phyloP scores from a whole-genome alignment of 2,329 filamentous ascomycete genomes.

The Aspergillus candidus region DNA sequence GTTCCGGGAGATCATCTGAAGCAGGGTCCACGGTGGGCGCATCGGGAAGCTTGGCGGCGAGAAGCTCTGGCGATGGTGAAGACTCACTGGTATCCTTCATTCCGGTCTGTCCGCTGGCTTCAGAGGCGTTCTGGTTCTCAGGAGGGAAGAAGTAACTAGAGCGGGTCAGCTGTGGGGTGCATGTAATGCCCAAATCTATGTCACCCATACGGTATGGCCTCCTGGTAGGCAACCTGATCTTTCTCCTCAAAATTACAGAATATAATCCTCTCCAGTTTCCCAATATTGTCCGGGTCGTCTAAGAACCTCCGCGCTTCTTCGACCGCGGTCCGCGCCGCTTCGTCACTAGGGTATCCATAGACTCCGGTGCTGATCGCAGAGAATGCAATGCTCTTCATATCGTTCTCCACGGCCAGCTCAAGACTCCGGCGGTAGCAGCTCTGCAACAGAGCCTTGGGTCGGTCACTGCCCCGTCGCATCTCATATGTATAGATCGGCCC shows the following conservation, averaged over 20 bases:
- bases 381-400: slow-evolving; percentile 70
- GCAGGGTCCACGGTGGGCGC: slow-evolving; percentile 43
- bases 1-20: slow-evolving; percentile 38
- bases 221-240: slow-evolving; percentile 68
- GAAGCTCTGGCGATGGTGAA: slow-evolving; percentile 18
- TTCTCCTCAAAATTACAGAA: slow-evolving; percentile 80
- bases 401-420: slow-evolving; percentile 62
- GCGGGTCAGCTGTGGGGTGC: slow-evolving; percentile 2
- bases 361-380: slow-evolving; percentile 79
- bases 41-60: slow-evolving; percentile 44
- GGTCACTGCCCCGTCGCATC: slow-evolving; percentile 28
- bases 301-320: slow-evolving; percentile 54
- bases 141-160: slow-evolving; percentile 47
- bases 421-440: slow-evolving; percentile 67
- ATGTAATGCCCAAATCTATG: background rate
- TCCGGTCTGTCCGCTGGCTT: slow-evolving; percentile 7
- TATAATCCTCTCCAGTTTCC: slow-evolving; percentile 62
- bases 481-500: slow-evolving; percentile 65
- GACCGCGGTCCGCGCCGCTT: slow-evolving; percentile 68
- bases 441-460: slow-evolving; percentile 43
- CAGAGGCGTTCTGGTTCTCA: slow-evolving; percentile 30
- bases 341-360: slow-evolving; percentile 74
- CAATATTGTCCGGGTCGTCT: slow-evolving; percentile 34
- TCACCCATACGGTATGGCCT: slow-evolving; percentile 61
- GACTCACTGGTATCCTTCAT: slow-evolving; percentile 22